phyloP scores from a whole-genome alignment of 805 yeast genomes.

The Starmera quercuum region DNA sequence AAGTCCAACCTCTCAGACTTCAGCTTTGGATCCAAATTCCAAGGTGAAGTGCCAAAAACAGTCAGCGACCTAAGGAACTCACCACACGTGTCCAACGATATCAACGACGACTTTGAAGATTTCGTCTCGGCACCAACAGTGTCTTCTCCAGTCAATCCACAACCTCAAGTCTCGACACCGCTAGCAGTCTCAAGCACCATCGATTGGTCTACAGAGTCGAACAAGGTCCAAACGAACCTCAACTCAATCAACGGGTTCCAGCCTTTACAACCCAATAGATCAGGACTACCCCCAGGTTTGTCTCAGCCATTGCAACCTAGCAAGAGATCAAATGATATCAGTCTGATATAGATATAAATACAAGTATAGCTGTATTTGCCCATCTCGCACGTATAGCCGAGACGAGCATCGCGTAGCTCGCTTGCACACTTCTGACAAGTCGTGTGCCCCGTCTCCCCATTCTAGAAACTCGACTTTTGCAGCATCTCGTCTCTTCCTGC shows the following conservation, averaged over 20 bases:
- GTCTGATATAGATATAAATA: too few species aligned
- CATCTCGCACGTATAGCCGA: too few species aligned
- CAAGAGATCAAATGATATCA: constrained; percentile 11
- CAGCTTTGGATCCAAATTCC: constrained; percentile 11
- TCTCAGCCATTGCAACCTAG: constrained; percentile 28
- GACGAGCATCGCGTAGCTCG: too few species aligned
- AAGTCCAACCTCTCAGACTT: background rate
- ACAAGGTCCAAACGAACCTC: constrained; percentile 4
- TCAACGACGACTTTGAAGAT: constrained; percentile 20
- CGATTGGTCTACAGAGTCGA: constrained; percentile 17
- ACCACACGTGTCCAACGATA: constrained; percentile 1
- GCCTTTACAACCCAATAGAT: constrained; percentile 1
- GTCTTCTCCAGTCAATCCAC: constrained; percentile 9
- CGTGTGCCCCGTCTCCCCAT: too few species aligned
- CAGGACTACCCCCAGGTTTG: constrained; percentile 34
- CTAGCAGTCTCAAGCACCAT: constrained; percentile 2
- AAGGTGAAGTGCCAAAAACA: constrained; percentile 7
- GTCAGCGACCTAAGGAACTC: constrained; percentile 6
- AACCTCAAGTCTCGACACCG: constrained; percentile 5
- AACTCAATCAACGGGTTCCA: constrained; percentile 2
- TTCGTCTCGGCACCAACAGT: constrained; percentile 24
- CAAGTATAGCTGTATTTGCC: too few species aligned
- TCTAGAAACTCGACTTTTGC: too few species aligned
- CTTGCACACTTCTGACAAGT: too few species aligned
- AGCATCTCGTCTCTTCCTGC: too few species aligned